Conservation (phyloP, 2,329 filamentous ascomycete species). For the Acrodontium crateriforme region DNA sequence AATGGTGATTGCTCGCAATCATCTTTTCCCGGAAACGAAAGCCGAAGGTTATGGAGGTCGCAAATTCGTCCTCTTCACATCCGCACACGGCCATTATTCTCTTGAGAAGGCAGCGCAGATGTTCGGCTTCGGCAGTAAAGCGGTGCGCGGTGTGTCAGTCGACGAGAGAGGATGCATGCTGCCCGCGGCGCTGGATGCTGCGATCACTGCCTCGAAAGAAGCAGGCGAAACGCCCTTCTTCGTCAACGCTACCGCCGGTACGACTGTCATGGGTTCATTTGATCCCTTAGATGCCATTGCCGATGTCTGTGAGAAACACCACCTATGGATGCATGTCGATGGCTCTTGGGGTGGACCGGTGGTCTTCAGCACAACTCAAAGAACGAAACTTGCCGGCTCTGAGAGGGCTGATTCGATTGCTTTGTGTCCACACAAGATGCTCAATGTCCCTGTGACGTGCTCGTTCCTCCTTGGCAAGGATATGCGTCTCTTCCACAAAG, state of each 20-base stretch:
- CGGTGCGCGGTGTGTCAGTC: constrained; percentile 62
- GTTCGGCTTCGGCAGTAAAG: constrained; percentile 63
- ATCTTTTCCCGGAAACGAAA: constrained; percentile 68
- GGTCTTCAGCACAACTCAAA: constrained; percentile 53
- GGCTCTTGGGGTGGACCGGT: constrained; percentile 81
- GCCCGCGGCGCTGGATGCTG: constrained; percentile 46
- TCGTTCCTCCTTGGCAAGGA: constrained; percentile 75
- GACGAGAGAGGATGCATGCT: constrained; percentile 61
- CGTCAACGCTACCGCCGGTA: constrained; percentile 90
- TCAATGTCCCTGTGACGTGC: constrained; percentile 80
- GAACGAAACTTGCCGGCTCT: constrained; percentile 54
- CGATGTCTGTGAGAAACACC: constrained; percentile 53
- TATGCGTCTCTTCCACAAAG: constrained; percentile 59
- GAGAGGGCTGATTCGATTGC: constrained; percentile 70
- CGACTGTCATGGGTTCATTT: constrained; percentile 81
- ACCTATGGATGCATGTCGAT: constrained; percentile 87
- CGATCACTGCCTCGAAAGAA: constrained; percentile 46
- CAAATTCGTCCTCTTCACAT: constrained; percentile 75
- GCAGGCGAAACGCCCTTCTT: constrained; percentile 76
- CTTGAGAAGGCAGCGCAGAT: constrained; percentile 91
- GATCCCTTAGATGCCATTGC: constrained; percentile 64
- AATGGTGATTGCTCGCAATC: constrained; percentile 78
- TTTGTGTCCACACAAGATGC: constrained; percentile 95
- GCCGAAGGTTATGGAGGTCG: constrained; percentile 49
- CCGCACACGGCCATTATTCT: constrained; percentile 81